phyloP scores from a whole-genome alignment of 176 grass and related monocot genomes.

The Carex cristatella region DNA sequence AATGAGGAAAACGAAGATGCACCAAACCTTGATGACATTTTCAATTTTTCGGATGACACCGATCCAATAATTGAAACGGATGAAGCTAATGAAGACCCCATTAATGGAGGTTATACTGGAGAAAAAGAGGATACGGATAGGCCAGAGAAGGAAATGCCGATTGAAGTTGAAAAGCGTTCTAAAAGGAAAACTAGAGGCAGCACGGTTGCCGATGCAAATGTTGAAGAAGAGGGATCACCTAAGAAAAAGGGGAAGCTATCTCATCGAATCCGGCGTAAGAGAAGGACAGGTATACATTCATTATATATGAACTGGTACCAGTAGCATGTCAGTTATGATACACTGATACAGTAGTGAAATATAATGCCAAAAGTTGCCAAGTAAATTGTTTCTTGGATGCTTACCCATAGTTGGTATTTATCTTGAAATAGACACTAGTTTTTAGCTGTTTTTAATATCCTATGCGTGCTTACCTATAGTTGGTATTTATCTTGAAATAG shows the following conservation, averaged over 20 bases:
- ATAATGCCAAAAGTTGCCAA: neutral
- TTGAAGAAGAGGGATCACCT: neutral
- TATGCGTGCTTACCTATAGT: neutral
- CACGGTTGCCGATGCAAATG: constrained; percentile 8
- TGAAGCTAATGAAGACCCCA: neutral
- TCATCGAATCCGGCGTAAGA: constrained; percentile 15
- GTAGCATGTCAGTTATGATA: neutral
- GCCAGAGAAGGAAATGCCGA: neutral
- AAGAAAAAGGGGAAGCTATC: constrained; percentile 10
- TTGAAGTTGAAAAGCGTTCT: neutral
- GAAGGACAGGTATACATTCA: constrained; percentile 9
- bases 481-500: neutral
- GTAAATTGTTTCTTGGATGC: neutral
- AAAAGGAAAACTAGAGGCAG: neutral
- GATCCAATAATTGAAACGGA: neutral
- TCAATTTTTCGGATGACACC: constrained; percentile 6
- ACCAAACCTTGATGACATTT: neutral
- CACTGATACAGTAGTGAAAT: neutral
- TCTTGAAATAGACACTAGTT: neutral
- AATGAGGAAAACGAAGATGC: neutral
- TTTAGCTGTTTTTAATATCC: neutral
- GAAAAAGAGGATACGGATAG: neutral
- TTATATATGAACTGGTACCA: neutral
- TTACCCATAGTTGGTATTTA: no score
- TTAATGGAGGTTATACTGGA: neutral